Evolutionary conservation across 257 asterid genomes (phyloP).

Genomic region (Fraxinus americana): DNA sequence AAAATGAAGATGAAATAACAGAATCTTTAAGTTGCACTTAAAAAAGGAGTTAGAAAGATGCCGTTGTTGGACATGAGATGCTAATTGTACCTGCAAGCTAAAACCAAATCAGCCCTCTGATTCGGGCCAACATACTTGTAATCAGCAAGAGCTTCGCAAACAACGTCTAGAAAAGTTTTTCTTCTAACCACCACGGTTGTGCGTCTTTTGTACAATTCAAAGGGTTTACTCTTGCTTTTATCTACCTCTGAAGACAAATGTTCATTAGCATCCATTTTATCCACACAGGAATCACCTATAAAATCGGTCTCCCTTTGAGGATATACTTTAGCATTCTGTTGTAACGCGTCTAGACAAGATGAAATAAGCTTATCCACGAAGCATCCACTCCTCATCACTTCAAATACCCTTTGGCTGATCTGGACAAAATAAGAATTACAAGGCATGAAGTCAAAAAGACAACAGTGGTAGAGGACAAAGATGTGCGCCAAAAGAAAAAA

Average conservation of each 20-base stretch:
- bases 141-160: constrained; percentile 84
- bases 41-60: neutral
- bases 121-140: constrained; percentile 94
- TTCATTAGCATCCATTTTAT: constrained; percentile 32
- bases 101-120: constrained; percentile 85
- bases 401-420: constrained; percentile 90
- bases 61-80: neutral
- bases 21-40: neutral
- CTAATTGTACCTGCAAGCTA: constrained; percentile 86
- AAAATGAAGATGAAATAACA: neutral
- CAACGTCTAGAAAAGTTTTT: constrained; percentile 67
- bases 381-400: constrained; percentile 51
- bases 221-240: constrained; percentile 53
- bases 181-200: constrained; percentile 83
- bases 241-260: constrained; percentile 36
- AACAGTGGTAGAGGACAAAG: neutral
- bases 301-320: constrained; percentile 43
- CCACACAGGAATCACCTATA: constrained; percentile 31
- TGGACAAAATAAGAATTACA: constrained; percentile 33
- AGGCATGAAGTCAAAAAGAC: constrained; percentile 6
- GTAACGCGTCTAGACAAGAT: constrained; percentile 32
- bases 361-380: constrained; percentile 49
- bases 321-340: constrained; percentile 43
- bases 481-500: neutral
- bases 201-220: constrained; percentile 89